Evolutionary conservation across 2,329 filamentous ascomycete genomes (phyloP).

Genomic region (Malbranchea cinnamomea): DNA sequence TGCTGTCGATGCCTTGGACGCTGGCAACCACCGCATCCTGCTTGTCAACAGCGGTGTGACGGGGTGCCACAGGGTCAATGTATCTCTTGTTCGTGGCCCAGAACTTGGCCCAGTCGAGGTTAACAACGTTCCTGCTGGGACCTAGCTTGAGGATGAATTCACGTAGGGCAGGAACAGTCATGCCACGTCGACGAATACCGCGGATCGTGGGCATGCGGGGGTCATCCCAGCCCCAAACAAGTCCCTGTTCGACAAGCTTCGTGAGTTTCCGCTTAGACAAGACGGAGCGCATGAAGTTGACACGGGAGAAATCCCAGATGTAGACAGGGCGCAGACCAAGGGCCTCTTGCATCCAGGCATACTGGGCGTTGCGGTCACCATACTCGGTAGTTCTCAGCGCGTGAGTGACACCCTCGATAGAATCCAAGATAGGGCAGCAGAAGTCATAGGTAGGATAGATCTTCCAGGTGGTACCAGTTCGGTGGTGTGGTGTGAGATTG

Average conservation of each 20-base stretch:
- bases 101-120: conserved; percentile 27
- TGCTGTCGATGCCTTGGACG: conserved; percentile 37
- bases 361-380: conserved; percentile 37
- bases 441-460: conserved; percentile 55
- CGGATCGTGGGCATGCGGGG: conserved; percentile 37
- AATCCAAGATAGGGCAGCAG: conserved; percentile 48
- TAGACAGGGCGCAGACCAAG: conserved; percentile 32
- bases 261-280: conserved; percentile 38
- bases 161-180: conserved; percentile 16
- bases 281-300: conserved; percentile 37
- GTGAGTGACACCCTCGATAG: conserved; percentile 49
- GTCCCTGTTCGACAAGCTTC: conserved; percentile 33
- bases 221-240: conserved; percentile 38
- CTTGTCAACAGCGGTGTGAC: conserved; percentile 18
- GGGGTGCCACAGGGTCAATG: conserved; percentile 43
- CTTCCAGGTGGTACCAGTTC: conserved; percentile 50
- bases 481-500: conserved; percentile 52
- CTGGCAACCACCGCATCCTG: conserved; percentile 15
- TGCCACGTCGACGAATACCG: conserved; percentile 31
- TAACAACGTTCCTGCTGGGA: conserved; percentile 25
- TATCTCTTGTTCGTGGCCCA: conserved; percentile 52
- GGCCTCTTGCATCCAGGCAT: conserved; percentile 36
- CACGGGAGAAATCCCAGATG: conserved; percentile 38
- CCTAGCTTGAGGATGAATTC: conserved; percentile 29
- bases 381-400: conserved; percentile 50